Conservation (phyloP, 257 asterid genomes). For the Cynanchum wilfordii region DNA sequence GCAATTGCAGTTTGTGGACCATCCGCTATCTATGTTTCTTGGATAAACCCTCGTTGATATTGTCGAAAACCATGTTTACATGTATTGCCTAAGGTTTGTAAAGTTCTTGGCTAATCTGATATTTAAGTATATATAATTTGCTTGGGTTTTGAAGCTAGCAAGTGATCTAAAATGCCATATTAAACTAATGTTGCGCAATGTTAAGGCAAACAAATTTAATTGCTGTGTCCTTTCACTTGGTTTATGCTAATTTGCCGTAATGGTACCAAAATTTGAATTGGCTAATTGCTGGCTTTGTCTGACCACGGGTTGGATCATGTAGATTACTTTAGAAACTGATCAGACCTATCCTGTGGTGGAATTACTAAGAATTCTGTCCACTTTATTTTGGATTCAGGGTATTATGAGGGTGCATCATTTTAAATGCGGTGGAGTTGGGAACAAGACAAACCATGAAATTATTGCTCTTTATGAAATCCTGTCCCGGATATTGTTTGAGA, state of each 20-base stretch:
- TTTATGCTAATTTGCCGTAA: no score
- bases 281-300: not conserved
- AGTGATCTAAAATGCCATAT: not conserved
- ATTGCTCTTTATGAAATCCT: not conserved
- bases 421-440: not conserved
- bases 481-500: not conserved
- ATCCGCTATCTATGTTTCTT: not conserved
- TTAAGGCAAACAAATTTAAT: not conserved
- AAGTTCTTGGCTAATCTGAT: not conserved
- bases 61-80: conserved; percentile 11
- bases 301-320: not conserved
- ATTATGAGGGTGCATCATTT: not conserved
- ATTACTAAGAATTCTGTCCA: not conserved
- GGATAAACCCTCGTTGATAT: conserved; percentile 14
- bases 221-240: not conserved
- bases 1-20: conserved; percentile 17
- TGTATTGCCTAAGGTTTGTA: not conserved
- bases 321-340: not conserved
- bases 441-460: not conserved
- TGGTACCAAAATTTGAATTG: not conserved
- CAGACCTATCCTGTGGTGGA: not conserved
- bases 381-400: not conserved
- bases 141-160: not conserved
- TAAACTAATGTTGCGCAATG: not conserved
- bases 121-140: not conserved